A percentile compares a stretch with the other conserved stretches of the same genome.
Evolutionary conservation across 1,284 basidiomycete species (phyloP).

Genomic region (Ustilago lituana): DNA sequence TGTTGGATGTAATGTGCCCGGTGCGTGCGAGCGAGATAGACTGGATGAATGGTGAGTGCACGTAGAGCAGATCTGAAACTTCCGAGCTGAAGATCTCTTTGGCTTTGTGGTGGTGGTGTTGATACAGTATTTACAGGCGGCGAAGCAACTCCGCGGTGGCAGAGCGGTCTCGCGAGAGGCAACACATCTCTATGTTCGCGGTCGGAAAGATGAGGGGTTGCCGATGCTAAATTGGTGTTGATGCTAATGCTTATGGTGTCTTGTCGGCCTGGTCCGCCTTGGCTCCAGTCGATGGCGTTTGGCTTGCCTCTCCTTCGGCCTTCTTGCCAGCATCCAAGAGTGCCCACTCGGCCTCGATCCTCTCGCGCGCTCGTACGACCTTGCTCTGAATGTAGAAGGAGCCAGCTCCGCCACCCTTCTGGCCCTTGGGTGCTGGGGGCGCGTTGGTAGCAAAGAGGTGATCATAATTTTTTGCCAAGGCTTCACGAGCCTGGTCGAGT

Average conservation of each 20-base stretch:
- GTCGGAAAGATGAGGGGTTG: no score
- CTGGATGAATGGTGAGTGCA: slow-evolving; percentile 18
- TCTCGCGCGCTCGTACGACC: slow-evolving; percentile 89
- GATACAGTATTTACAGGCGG: slow-evolving; percentile 32
- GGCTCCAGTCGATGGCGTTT: slow-evolving; percentile 6
- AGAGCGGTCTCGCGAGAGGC: background rate
- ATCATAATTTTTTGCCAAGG: slow-evolving; percentile 77
- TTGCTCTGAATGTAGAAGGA: slow-evolving; percentile 88
- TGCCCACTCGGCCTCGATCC: slow-evolving; percentile 83
- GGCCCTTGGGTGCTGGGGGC: slow-evolving; percentile 67
- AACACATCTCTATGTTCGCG: no score
- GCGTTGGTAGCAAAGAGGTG: slow-evolving; percentile 88
- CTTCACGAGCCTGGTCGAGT: slow-evolving; percentile 46
- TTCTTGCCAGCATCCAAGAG: slow-evolving; percentile 39
- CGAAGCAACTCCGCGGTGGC: background rate
- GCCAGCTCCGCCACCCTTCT: slow-evolving; percentile 62
- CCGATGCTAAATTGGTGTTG: no score
- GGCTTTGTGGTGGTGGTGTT: slow-evolving; percentile 5
- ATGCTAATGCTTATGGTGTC: slow-evolving; percentile 12
- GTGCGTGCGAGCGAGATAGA: slow-evolving; percentile 6
- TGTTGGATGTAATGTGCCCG: background rate
- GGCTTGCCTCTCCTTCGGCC: slow-evolving; percentile 18
- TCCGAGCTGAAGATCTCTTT: background rate
- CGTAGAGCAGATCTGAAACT: no score
- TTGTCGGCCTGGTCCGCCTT: slow-evolving; percentile 26